Evolutionary conservation across 139 green algal genomes (phyloP), one percentile per base, ranked within the genome.

Genomic region (Edaphochlamys debaryana): DNA sequence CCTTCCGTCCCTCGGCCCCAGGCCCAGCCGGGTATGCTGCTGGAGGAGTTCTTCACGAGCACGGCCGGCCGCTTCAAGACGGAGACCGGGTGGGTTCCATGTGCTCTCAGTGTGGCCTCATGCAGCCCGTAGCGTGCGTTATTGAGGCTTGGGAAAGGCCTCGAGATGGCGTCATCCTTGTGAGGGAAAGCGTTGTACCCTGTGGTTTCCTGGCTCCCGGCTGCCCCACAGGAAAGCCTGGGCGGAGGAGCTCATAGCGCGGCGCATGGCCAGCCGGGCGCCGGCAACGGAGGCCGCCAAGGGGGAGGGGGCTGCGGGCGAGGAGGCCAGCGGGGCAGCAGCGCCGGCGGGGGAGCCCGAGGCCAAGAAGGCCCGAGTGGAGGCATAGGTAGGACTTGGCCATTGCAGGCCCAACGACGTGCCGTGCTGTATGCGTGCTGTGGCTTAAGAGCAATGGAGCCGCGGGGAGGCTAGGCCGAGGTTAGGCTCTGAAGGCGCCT

Each of bases 21-120:
- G 3, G 80, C 67, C 0, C 93, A 96, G 63, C 64, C 70, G 7
- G 87, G 79, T 13, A 74, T 93, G 41, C 34, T 91, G 23, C 84
- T 98, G 54, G 87, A 96, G 64, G 93, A 98, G 52, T 98, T 98
- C 82, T 98, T 98, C 77, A 89, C 96, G 50, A 94, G 91, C 15
- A 98, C 94, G 4, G 66, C 68, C 0, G 94, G 92, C 38, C 93
- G 92, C 41, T 98, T 95, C 82, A 90, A 86, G 69, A 98, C 95
- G 7, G 76, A 87, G 0, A 79, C 92, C 29, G 95, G 93, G 79
- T 89, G 86, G 62, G 78, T 25, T 62, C 17, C 25, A 20, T 62
- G 4, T 29, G 25, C 52, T 6, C 6, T 62, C 9, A 29, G 13
- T 22, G 45, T 54, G 11, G 9, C 11, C 45, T 54, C 45, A 54